phyloP scores from a whole-genome alignment of 208 protist genomes.

The Endotrypanum monterogeii region DNA sequence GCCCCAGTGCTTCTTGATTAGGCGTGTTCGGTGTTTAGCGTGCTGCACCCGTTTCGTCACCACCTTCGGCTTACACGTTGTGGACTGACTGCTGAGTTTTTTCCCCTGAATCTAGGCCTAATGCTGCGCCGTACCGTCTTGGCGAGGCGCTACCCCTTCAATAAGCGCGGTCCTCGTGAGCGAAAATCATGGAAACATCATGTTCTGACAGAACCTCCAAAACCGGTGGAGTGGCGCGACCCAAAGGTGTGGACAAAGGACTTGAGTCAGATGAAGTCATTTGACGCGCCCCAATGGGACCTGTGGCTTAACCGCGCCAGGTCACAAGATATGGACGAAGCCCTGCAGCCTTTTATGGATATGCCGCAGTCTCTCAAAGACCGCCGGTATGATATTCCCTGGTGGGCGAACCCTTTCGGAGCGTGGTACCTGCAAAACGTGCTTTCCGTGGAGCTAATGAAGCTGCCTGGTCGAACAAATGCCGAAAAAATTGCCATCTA shows the following conservation, averaged over 20 bases:
- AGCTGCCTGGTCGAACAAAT: slow-evolving; percentile 86
- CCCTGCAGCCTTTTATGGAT: slow-evolving; percentile 93
- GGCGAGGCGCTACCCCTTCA: slow-evolving; percentile 83
- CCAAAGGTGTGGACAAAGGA: slow-evolving; percentile 93
- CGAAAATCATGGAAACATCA: slow-evolving; percentile 93
- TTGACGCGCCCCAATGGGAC: slow-evolving; percentile 93
- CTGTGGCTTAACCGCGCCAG: slow-evolving; percentile 87
- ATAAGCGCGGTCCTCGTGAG: slow-evolving; percentile 85
- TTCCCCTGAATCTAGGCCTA: not conserved
- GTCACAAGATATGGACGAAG: slow-evolving; percentile 91
- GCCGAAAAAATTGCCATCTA: slow-evolving; percentile 92
- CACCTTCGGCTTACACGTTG: not conserved
- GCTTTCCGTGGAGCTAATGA: slow-evolving; percentile 88
- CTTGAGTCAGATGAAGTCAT: slow-evolving; percentile 89
- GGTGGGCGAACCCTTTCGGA: slow-evolving; percentile 94
- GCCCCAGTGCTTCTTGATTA: not conserved
- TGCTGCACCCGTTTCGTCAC: not conserved
- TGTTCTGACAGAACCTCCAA: slow-evolving; percentile 87
- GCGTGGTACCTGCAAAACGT: slow-evolving; percentile 94
- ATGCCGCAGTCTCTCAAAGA: slow-evolving; percentile 94
- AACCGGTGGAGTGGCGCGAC: slow-evolving; percentile 90
- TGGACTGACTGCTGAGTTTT: not conserved
- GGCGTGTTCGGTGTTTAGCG: not conserved
- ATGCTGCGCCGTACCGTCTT: slow-evolving; percentile 73
- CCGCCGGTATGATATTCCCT: slow-evolving; percentile 91